These are phyloP conservation scores for Fomitopsis schrenkii DNA, from an alignment of 1,284 basidiomycete genomes.

Conservation along the genomic window DNA sequence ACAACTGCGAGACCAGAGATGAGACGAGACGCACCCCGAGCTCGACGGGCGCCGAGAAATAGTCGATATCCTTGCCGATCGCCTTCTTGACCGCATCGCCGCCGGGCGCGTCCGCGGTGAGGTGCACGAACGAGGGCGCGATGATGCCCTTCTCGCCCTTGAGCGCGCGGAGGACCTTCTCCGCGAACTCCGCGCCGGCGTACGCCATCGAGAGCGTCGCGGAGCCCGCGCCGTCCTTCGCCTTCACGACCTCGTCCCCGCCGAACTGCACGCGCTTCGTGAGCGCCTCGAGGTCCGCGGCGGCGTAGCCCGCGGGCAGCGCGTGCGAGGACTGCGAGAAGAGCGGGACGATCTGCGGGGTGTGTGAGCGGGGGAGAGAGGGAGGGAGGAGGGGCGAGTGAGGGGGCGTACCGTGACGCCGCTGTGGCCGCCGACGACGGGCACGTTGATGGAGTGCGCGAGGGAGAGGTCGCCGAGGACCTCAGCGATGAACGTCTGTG, in stretches of 20 bases:
- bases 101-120: conserved; percentile 72
- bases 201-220: conserved; percentile 80
- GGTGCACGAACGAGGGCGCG: conserved; percentile 83
- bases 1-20: neutral
- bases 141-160: conserved; percentile 87
- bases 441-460: conserved; percentile 73
- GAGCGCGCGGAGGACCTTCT: conserved; percentile 78
- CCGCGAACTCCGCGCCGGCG: conserved; percentile 75
- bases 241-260: conserved; percentile 79
- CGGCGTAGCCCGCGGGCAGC: conserved; percentile 51
- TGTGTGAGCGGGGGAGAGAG: no score
- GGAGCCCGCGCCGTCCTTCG: conserved; percentile 75
- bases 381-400: neutral
- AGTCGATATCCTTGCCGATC: conserved; percentile 66
- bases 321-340: conserved; percentile 87
- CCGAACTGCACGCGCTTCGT: conserved; percentile 74
- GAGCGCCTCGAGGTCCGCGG: conserved; percentile 51
- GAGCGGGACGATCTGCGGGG: conserved; percentile 82
- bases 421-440: conserved; percentile 95
- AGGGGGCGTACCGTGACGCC: conserved; percentile 72
- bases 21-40: conserved; percentile 58
- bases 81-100: conserved; percentile 60
- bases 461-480: conserved; percentile 60
- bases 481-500: conserved; percentile 92
- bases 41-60: conserved; percentile 83